Evolutionary conservation across 2,329 filamentous ascomycete species (phyloP), one percentile per base, ranked within the genome.

Genomic region (Botrytis deweyae): DNA sequence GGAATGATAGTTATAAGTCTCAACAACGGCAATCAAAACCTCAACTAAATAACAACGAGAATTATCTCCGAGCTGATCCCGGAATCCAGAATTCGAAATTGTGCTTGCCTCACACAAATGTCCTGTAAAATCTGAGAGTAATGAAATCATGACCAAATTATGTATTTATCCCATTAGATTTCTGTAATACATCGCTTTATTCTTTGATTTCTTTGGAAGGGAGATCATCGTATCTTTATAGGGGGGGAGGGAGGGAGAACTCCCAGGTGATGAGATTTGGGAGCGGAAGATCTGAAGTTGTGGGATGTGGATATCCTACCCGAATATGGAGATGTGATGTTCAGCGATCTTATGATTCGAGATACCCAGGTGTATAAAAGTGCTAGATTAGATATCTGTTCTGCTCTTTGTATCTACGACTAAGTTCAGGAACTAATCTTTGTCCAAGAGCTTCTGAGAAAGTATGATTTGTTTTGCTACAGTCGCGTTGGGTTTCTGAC

Each of bases 101-200:
- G 4, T 36, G 33, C 10, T 0, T 25, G 0, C 5, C 9, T 16
- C 2, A 0, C 0, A 22, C 9, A 5, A n/a, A 52, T n/a, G 0
- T 3, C 3, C 20, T 25, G 9, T 14, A 2, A 3, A 9, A 3
- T 36, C 9, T 12, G 4, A 22, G 20, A 2, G 9, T 25, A 6
- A 8, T 20, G n/a, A 58, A 8, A 33, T 29, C 12, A 6, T 5
- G 5, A 14, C 25, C n/a, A n/a, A n/a, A n/a, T n/a, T n/a, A 49
- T 8, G 20, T 49, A 22, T 49, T 49, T 22, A 25, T 22, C 46
- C 46, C 33, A 33, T n/a, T n/a, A n/a, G n/a, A n/a, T n/a, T n/a
- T n/a, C n/a, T n/a, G n/a, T n/a, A n/a, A n/a, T n/a, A n/a, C n/a
- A n/a, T n/a, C n/a, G n/a, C 20, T 46, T 46, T 46, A 22, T 46